Conservation (phyloP, 2,329 filamentous ascomycete genomes). For the Colletotrichum cereale region DNA sequence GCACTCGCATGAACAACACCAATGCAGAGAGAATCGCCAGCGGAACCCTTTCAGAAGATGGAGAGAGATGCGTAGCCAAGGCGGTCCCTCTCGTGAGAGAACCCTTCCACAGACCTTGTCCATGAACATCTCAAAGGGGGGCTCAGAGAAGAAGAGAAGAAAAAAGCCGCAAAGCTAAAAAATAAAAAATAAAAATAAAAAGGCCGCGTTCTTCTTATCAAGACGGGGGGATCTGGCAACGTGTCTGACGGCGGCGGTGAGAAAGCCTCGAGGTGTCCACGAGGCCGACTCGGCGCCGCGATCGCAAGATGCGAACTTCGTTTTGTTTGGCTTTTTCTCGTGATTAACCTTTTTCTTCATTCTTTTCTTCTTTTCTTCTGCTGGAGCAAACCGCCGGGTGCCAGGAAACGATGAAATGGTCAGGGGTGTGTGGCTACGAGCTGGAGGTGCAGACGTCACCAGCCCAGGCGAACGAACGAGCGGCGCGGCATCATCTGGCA, state of each 20-base stretch:
- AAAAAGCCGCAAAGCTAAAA: background rate
- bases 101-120: background rate
- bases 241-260: background rate
- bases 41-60: conserved; percentile 4
- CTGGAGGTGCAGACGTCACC: conserved; percentile 31
- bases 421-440: conserved; percentile 11
- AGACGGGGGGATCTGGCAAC: background rate
- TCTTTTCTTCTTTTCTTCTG: no score
- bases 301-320: background rate
- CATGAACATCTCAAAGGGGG: background rate
- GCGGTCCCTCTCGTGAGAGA: background rate
- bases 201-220: background rate
- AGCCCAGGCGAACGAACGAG: background rate
- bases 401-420: background rate
- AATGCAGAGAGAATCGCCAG: conserved; percentile 20
- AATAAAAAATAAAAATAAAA: background rate
- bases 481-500: background rate
- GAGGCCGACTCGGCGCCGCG: background rate
- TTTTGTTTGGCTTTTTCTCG: background rate
- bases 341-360: conserved; percentile 2
- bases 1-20: conserved; percentile 33
- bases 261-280: background rate
- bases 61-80: background rate
- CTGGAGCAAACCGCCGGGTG: background rate
- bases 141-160: background rate